A percentile compares a stretch with the other conserved stretches of the same genome.
Conservation (phyloP, 2,329 filamentous ascomycete genomes). For the Dactylellina haptotyla region DNA sequence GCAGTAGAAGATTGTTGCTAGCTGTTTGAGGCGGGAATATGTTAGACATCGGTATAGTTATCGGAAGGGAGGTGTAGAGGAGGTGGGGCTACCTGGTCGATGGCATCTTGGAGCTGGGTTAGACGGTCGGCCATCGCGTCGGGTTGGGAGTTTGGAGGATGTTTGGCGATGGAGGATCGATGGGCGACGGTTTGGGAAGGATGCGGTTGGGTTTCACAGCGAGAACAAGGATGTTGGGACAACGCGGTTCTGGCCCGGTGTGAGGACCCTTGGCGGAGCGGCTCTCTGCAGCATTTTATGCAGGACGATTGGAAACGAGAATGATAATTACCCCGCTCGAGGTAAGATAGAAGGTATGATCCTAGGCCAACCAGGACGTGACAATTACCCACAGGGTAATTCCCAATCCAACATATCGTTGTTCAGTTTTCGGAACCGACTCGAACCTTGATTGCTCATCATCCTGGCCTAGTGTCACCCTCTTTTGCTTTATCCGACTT, state of each 20-base stretch:
- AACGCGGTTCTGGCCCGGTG: too few relatives aligned
- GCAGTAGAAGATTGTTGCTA: slow-evolving; percentile 75
- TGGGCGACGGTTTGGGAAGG: slow-evolving; percentile 9
- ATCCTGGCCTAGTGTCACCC: too few relatives aligned
- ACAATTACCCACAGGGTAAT: too few relatives aligned
- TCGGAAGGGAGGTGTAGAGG: not conserved
- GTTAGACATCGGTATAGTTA: slow-evolving; percentile 7
- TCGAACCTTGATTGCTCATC: too few relatives aligned
- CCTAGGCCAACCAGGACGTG: not conserved
- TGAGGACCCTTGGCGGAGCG: too few relatives aligned
- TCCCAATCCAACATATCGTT: too few relatives aligned
- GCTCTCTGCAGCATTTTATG: too few relatives aligned
- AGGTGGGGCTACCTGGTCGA: slow-evolving; percentile 73
- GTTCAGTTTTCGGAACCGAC: too few relatives aligned
- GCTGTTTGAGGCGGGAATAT: slow-evolving; percentile 62
- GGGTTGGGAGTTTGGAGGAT: not conserved
- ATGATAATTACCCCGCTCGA: too few relatives aligned
- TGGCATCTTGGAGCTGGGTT: slow-evolving; percentile 84
- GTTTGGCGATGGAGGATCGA: slow-evolving; percentile 14
- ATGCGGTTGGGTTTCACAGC: not conserved
- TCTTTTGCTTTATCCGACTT: too few relatives aligned
- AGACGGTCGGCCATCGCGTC: slow-evolving; percentile 75
- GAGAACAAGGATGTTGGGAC: slow-evolving; percentile 12
- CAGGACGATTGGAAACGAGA: too few relatives aligned
- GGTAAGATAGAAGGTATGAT: too few relatives aligned